Evolutionary conservation across 1,284 basidiomycete genomes (phyloP), one percentile per base, ranked within the genome.

Genomic region (Ceratobasidium sp.): DNA sequence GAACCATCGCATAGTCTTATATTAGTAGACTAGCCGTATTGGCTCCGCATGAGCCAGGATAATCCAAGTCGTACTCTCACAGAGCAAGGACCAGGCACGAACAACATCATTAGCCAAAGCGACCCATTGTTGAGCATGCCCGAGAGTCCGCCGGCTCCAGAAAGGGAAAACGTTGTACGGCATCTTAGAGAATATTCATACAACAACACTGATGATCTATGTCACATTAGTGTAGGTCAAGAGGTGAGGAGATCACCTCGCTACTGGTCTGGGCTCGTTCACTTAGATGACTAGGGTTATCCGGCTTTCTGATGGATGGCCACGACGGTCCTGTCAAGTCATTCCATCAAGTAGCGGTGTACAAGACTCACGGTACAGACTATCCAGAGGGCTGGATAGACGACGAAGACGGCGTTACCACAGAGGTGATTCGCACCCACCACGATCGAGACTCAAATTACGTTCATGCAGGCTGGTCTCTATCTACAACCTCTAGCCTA

Each of bases 381-480:
- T 51, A 51, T 51, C n/a, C 49, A n/a, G 18, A 15, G 13, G 15
- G 28, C 40, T 61, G 60, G 60, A 46, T 72, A 5, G 40, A 23
- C 3, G 72, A 75, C 23, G 40, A 28, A 18, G 64, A 51, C 13
- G 13, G 61, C 26, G 20, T 64, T 5, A 9, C 15, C 13, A 40
- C 49, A 9, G 60, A 75, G 12, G 33, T 55, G 4, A 33, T 75
- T 26, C 26, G 3, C 1, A 64, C 72, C 18, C 6, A 63, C 3
- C 20, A 5, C 28, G 61, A 75, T 13, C 60, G 72, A 2, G 60
- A 64, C 23, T 46, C 72, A 3, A 75, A 75, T 61, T 75, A 64
- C 46, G 72, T 53, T 5, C 72, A 75, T 33, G 44, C 51, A 20
- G 72, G 72, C 26, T 75, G 72, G 72, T 75, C 72, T 9, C 5